Percentiles rank a stretch among this genome's conserved stretches.
phyloP scores from a whole-genome alignment of 2,329 filamentous ascomycete genomes.

The Hymenoscyphus infarciens region DNA sequence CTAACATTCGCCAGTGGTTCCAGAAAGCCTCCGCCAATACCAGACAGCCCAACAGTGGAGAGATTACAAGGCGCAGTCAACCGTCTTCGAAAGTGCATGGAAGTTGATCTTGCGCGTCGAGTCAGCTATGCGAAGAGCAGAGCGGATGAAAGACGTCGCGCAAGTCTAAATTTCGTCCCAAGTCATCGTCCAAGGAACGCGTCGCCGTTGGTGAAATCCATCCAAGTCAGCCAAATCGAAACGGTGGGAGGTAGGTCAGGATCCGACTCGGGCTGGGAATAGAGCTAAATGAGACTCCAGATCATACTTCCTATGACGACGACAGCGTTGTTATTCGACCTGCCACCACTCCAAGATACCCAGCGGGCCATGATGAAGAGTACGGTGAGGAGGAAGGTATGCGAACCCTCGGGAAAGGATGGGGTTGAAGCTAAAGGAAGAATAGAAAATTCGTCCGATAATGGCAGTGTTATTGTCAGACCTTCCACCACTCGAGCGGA shows the following conservation, averaged over 20 bases:
- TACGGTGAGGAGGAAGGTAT: neutral
- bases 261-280: neutral
- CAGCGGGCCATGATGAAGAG: neutral
- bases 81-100: neutral
- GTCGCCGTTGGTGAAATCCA: neutral
- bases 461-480: neutral
- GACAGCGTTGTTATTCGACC: neutral
- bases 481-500: neutral
- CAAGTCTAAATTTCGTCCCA: neutral
- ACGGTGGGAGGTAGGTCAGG: neutral
- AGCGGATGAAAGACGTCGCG: neutral
- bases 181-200: neutral
- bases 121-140: neutral
- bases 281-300: neutral
- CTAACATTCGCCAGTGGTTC: neutral
- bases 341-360: neutral
- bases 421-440: neutral
- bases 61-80: neutral
- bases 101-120: neutral
- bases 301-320: neutral
- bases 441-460: neutral
- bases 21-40: conserved; percentile 3
- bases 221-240: neutral
- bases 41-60: neutral
- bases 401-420: neutral